These are phyloP conservation scores for Populus pruinosa DNA, from an alignment of 345 rosid species.

Conservation along the genomic window DNA sequence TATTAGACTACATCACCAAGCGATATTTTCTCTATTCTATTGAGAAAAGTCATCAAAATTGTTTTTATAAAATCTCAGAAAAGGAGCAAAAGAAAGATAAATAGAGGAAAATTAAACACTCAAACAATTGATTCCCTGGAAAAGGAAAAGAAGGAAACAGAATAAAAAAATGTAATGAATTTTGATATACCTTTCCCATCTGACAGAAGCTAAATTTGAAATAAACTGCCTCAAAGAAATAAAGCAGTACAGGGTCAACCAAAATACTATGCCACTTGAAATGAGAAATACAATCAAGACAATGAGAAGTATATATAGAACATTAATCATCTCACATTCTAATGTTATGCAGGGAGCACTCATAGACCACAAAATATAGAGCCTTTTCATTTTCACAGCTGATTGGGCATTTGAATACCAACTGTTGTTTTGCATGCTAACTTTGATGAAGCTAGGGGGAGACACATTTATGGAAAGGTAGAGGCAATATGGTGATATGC, in stretches of 20 bases:
- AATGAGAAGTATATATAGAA: neutral
- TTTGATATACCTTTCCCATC: neutral
- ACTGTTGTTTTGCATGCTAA: too few species aligned
- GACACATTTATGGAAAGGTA: too few species aligned
- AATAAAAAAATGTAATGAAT: neutral
- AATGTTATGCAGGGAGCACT: neutral
- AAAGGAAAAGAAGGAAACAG: neutral
- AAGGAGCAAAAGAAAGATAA: neutral
- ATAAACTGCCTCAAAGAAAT: neutral
- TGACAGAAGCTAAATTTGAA: neutral
- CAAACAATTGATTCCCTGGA: neutral
- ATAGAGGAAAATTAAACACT: neutral
- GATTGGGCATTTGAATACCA: too few species aligned
- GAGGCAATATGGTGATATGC: too few species aligned
- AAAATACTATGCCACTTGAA: neutral
- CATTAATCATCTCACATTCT: neutral
- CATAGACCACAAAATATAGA: neutral
- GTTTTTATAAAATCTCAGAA: neutral
- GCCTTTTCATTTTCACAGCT: too few species aligned
- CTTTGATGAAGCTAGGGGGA: too few species aligned
- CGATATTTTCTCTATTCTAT: slow-evolving; percentile 3
- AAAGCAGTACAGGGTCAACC: neutral
- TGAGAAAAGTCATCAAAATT: neutral
- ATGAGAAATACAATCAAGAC: neutral
- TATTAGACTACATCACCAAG: slow-evolving; percentile 13